These are phyloP conservation scores for Kingdonia uniflora DNA, from an alignment of 164 flowering plant species.

Conservation along the genomic window DNA sequence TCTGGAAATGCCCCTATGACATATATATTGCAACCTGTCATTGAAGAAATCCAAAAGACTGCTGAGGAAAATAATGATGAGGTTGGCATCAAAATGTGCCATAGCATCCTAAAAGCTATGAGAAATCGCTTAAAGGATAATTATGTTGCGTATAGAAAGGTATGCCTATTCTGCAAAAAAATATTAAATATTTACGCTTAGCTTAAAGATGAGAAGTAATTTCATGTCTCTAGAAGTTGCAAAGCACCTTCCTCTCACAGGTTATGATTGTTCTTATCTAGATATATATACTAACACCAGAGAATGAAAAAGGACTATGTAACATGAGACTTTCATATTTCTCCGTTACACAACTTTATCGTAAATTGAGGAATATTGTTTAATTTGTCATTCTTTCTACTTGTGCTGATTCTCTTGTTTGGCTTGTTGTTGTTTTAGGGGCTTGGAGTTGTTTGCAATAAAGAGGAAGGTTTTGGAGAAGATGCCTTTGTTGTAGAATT, in stretches of 20 bases:
- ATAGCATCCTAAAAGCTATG: conserved; percentile 60
- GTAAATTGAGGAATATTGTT: too few relatives aligned
- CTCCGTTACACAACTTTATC: too few relatives aligned
- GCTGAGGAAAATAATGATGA: conserved; percentile 47
- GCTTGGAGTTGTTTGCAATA: conserved; percentile 97
- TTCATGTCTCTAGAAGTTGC: too few relatives aligned
- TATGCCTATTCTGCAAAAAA: conserved; percentile 14
- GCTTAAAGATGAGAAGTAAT: too few relatives aligned
- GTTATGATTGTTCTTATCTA: too few relatives aligned
- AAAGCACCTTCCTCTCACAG: too few relatives aligned
- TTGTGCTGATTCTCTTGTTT: background rate
- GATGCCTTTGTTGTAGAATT: conserved; percentile 99
- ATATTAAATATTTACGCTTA: background rate
- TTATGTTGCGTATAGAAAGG: conserved; percentile 98
- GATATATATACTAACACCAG: too few relatives aligned
- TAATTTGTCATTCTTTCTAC: too few relatives aligned
- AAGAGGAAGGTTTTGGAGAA: conserved; percentile 68
- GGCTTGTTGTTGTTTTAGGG: conserved; percentile 38
- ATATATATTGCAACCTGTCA: conserved; percentile 59
- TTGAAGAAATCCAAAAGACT: conserved; percentile 57
- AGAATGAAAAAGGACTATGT: too few relatives aligned
- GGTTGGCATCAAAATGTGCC: conserved; percentile 44
- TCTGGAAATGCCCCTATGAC: conserved; percentile 82
- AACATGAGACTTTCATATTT: too few relatives aligned
- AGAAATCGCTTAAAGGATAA: conserved; percentile 76